phyloP scores from a whole-genome alignment of 1,284 basidiomycete species.

The Inonotus obliquus region DNA sequence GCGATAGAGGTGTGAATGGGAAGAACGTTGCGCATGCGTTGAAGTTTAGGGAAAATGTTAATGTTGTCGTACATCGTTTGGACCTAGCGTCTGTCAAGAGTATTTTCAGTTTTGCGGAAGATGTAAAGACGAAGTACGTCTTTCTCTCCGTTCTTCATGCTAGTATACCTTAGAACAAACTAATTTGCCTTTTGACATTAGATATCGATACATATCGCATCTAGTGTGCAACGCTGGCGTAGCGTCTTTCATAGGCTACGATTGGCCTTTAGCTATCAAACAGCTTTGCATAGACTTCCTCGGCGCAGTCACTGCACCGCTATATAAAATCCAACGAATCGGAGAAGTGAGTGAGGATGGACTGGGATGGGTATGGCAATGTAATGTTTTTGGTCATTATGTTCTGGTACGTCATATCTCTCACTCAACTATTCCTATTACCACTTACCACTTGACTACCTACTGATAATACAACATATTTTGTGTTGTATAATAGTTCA shows the following conservation, averaged over 20 bases:
- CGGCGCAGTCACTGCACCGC: slow-evolving; percentile 51
- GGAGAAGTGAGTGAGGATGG: slow-evolving; percentile 68
- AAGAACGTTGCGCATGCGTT: slow-evolving; percentile 30
- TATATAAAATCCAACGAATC: slow-evolving; percentile 54
- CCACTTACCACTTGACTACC: no score
- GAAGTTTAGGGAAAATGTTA: slow-evolving; percentile 56
- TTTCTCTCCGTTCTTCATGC: background rate
- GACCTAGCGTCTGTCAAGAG: slow-evolving; percentile 65
- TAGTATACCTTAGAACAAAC: no score
- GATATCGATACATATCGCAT: slow-evolving; percentile 80
- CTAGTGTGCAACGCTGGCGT: slow-evolving; percentile 82
- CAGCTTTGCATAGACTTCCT: slow-evolving; percentile 51
- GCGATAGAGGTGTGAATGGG: slow-evolving; percentile 24
- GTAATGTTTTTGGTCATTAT: slow-evolving; percentile 83
- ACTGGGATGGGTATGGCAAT: slow-evolving; percentile 81
- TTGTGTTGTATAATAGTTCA: no score
- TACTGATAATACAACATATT: no score
- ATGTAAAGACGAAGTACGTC: slow-evolving; percentile 52
- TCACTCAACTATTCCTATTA: background rate
- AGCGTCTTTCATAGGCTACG: slow-evolving; percentile 55
- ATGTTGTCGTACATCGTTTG: slow-evolving; percentile 56
- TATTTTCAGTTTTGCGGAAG: slow-evolving; percentile 59
- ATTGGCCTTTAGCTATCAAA: slow-evolving; percentile 45
- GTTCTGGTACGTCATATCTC: slow-evolving; percentile 53
- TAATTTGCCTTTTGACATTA: slow-evolving; percentile 34